Percentiles rank a stretch among this genome's conserved stretches.
These are phyloP conservation scores for Talaromyces sp. DNA, from an alignment of 2,329 filamentous ascomycete species.

Conservation along the genomic window DNA sequence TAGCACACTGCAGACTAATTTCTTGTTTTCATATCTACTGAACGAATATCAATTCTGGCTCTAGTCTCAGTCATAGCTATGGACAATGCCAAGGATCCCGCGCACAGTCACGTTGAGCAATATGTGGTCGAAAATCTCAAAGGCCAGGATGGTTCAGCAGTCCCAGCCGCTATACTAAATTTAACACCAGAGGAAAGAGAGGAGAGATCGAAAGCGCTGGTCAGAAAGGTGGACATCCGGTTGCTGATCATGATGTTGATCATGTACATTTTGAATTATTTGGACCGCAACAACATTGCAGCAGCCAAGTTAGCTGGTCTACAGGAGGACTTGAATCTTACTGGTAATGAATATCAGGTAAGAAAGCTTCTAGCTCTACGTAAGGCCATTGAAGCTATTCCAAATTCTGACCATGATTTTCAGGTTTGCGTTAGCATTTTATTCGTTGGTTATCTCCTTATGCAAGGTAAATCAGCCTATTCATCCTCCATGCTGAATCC, in stretches of 20 bases:
- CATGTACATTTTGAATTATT: conserved; percentile 27
- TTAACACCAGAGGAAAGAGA: conserved; percentile 2
- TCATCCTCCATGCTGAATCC: too few species aligned
- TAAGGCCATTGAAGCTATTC: neutral
- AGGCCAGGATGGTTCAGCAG: neutral
- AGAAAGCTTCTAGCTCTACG: neutral
- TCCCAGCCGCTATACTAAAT: neutral
- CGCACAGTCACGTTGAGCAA: neutral
- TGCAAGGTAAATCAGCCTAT: conserved; percentile 50
- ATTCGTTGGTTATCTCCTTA: conserved; percentile 65
- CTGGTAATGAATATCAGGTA: conserved; percentile 41
- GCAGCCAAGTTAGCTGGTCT: conserved; percentile 51
- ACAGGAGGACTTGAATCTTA: conserved; percentile 49
- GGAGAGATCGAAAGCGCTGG: conserved; percentile 1
- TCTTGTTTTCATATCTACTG: neutral
- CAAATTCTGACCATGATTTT: neutral
- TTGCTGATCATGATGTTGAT: conserved; percentile 8
- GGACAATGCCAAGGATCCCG: neutral
- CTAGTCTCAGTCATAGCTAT: neutral
- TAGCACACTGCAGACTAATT: neutral
- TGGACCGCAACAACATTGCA: conserved; percentile 27
- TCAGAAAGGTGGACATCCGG: conserved; percentile 6
- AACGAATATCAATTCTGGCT: neutral
- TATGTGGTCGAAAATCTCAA: neutral
- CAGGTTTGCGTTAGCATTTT: conserved; percentile 50